A percentile compares a stretch with the other conserved stretches of the same genome.
These are phyloP conservation scores for Royoungia palumana DNA, from an alignment of 768 basidiomycete genomes.

Conservation along the genomic window DNA sequence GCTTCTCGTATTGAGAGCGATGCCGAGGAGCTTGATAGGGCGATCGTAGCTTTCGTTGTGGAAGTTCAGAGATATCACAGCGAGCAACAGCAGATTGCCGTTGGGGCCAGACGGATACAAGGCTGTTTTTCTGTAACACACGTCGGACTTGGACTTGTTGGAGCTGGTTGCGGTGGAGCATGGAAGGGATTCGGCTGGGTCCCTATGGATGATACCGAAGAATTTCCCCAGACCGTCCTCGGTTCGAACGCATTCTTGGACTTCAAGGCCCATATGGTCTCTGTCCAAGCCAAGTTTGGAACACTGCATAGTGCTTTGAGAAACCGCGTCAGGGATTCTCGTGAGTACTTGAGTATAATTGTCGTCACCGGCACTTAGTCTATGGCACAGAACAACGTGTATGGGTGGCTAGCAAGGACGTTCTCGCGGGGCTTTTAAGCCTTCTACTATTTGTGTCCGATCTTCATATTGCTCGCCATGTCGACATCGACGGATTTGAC, in stretches of 20 bases:
- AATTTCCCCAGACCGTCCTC: constrained; percentile 45
- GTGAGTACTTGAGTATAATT: constrained; percentile 18
- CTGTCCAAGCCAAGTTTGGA: constrained; percentile 50
- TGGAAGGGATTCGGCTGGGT: constrained; percentile 91
- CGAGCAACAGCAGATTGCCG: constrained; percentile 21
- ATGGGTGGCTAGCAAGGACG: constrained; percentile 42
- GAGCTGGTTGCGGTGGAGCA: constrained; percentile 67
- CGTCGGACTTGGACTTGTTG: constrained; percentile 75
- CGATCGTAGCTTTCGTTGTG: constrained; percentile 61
- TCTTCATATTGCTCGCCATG: constrained; percentile 73
- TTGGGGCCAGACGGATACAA: constrained; percentile 49
- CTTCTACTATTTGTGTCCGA: constrained; percentile 62
- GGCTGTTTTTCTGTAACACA: constrained; percentile 61
- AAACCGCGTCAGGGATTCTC: constrained; percentile 16
- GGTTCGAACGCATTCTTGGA: constrained; percentile 53
- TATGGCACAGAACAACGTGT: constrained; percentile 26
- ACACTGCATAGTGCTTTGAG: constrained; percentile 26
- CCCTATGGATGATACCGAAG: constrained; percentile 47
- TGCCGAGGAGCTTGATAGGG: constrained; percentile 71
- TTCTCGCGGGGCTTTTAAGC: constrained; percentile 53
- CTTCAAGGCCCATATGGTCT: constrained; percentile 44
- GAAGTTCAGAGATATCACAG: constrained; percentile 63
- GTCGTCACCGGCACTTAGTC: constrained; percentile 3
- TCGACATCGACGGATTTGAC: constrained; percentile 77
- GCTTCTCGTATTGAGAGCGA: constrained; percentile 70